Base-by-base conservation (phyloP, 2,329 filamentous ascomycete genomes). In the Cordyceps tenuipes region DNA sequence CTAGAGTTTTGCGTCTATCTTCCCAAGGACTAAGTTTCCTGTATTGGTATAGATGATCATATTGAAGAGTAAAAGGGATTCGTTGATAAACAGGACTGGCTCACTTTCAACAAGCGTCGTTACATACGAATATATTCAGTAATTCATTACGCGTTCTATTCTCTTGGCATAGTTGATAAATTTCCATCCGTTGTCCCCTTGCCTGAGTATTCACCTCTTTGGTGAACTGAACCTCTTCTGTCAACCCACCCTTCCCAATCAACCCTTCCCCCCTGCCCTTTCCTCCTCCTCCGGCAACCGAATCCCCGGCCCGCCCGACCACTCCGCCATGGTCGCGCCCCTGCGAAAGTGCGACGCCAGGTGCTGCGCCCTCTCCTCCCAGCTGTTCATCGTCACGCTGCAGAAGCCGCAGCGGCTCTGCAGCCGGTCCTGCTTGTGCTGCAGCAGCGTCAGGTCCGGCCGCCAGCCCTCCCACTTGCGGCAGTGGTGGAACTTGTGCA, bases 381-480 rank as follows among this genome's bases (percentile, higher is more conserved):
- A 71, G 47, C 64, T 68, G 1, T 64, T 62, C 63, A 69, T 63
- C 4, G 41, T 47, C 1, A 62, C 55, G 19, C 66, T 63, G 56
- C 70, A 71, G 56, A 71, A 71, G 4, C 69, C 70, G 57, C 70
- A 71, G 17, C 63, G 65, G 44, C 69, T 71, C 17, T 64, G 59
- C 5, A 70, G 47, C 1, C 50, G 59, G 36, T 69, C 69, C 51
- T 72, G 66, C 10, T 66, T 63, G 58, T 68, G 67, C 46, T 69
- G 70, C 5, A 75, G 64, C 47, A 72, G 61, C 34, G 67, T 66
- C 29, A 76, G 63, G 36, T 76, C 69, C 2, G 70, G 73, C 68
- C 63, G 82, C 80, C 81, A 84, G 71, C 74, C 73, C 4, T 68
- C 74, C 75, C 64, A 77, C 64, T 59, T 75, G 69, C 79, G 79